Evolutionary conservation across 1,284 basidiomycete species (phyloP).

Genomic region (Pascua guehoae): DNA sequence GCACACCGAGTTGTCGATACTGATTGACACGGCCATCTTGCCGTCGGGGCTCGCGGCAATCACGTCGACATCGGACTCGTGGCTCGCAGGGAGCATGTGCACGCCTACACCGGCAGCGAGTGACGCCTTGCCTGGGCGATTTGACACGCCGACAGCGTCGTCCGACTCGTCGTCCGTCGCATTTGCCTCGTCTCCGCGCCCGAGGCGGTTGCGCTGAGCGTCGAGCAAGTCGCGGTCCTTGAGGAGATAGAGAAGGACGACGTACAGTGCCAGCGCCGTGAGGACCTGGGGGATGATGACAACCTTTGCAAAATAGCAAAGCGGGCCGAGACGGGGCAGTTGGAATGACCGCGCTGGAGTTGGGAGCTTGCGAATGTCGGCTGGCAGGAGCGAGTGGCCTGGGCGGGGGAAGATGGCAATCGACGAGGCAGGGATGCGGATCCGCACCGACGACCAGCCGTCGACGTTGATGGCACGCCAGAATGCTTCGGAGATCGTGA

Average conservation of each 20-base stretch:
- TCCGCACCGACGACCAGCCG: constrained; percentile 65
- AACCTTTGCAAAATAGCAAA: constrained; percentile 73
- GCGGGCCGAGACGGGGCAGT: constrained; percentile 48
- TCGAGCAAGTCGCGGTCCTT: constrained; percentile 89
- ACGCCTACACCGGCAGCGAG: constrained; percentile 48
- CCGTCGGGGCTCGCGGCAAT: constrained; percentile 68
- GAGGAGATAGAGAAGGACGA: constrained; percentile 78
- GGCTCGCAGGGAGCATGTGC: constrained; percentile 68
- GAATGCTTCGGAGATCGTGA: constrained; percentile 49
- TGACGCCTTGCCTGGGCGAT: background rate
- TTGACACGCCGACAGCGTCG: constrained; percentile 1
- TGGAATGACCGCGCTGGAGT: constrained; percentile 31
- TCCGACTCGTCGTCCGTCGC: constrained; percentile 17
- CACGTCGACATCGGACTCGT: constrained; percentile 74
- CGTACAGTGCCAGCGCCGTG: constrained; percentile 71
- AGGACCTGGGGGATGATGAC: constrained; percentile 77
- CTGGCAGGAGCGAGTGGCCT: constrained; percentile 38
- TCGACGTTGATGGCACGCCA: constrained; percentile 79
- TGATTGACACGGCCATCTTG: constrained; percentile 63
- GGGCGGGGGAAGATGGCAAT: constrained; percentile 62
- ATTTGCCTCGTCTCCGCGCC: constrained; percentile 23
- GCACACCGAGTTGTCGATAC: constrained; percentile 60
- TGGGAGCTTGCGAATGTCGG: constrained; percentile 37
- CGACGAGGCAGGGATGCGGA: constrained; percentile 74
- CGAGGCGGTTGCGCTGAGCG: constrained; percentile 62